Evolutionary conservation across 805 yeast genomes (phyloP).

Genomic region (Kazachstania viticola): DNA sequence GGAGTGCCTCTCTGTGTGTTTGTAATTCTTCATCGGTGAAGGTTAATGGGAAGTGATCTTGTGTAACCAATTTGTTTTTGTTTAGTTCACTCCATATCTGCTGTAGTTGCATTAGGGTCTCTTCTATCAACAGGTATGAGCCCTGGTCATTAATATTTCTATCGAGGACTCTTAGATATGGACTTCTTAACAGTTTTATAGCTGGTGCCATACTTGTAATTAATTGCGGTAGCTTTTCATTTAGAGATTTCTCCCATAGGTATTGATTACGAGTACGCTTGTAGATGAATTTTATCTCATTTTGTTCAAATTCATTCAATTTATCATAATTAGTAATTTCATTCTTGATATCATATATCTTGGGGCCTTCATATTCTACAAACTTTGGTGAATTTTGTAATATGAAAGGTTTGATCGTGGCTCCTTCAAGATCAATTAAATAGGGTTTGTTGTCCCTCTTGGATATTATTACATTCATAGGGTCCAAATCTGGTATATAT

Average conservation of each 20-base stretch:
- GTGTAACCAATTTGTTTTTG: constrained; percentile 43
- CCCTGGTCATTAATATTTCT: constrained; percentile 41
- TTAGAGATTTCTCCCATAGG: constrained; percentile 72
- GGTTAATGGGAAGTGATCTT: constrained; percentile 45
- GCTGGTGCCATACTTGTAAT: constrained; percentile 80
- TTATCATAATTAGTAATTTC: constrained; percentile 63
- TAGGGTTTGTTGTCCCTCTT: constrained; percentile 31
- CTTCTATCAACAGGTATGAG: constrained; percentile 56
- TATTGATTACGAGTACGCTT: constrained; percentile 86
- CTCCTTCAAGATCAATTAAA: constrained; percentile 75
- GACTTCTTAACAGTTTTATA: constrained; percentile 55
- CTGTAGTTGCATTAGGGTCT: constrained; percentile 51
- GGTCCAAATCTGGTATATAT: constrained; percentile 76
- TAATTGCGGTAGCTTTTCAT: constrained; percentile 49
- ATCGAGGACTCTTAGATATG: constrained; percentile 51
- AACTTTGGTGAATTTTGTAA: constrained; percentile 73
- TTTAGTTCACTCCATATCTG: constrained; percentile 60
- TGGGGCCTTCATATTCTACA: constrained; percentile 79
- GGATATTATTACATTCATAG: constrained; percentile 65
- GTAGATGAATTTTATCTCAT: constrained; percentile 76
- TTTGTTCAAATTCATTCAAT: constrained; percentile 61
- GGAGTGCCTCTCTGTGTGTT: constrained; percentile 44
- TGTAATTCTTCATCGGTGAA: constrained; percentile 50
- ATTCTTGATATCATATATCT: constrained; percentile 61
- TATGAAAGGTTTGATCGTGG: constrained; percentile 71